Percentiles rank a stretch among this genome's conserved stretches.
These are phyloP conservation scores for Chrysopogon serrulatus DNA, from an alignment of 176 grass and related monocot genomes.

Conservation along the genomic window DNA sequence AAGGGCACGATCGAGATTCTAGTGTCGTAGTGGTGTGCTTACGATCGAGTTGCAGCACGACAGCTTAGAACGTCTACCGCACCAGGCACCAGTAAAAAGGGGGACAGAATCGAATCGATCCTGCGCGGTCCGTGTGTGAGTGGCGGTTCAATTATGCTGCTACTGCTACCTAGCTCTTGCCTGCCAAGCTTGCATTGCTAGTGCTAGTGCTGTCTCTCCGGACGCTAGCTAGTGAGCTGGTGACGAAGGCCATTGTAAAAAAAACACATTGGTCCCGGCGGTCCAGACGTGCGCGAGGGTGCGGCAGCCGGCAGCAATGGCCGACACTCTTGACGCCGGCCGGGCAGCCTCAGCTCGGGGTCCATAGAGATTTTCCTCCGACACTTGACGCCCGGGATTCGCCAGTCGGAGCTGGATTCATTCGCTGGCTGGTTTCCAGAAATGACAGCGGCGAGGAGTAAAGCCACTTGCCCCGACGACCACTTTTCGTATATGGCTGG, in stretches of 20 bases:
- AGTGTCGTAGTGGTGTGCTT: neutral
- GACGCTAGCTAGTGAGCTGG: neutral
- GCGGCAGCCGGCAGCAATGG: slow-evolving; percentile 20
- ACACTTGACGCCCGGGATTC: neutral
- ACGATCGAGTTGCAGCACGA: neutral
- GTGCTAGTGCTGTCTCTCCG: neutral
- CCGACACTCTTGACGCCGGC: slow-evolving; percentile 23
- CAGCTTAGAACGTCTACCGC: slow-evolving; percentile 11
- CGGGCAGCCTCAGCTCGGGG: neutral
- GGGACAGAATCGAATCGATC: neutral
- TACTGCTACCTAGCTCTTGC: neutral
- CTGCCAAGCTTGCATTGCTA: neutral
- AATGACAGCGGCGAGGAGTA: neutral
- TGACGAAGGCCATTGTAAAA: slow-evolving; percentile 22
- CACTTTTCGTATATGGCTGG: neutral
- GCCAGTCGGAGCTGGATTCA: neutral
- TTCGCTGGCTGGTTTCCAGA: neutral
- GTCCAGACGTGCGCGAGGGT: neutral
- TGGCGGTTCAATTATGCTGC: slow-evolving; percentile 44
- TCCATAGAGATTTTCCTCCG: slow-evolving; percentile 15
- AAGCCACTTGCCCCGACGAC: neutral
- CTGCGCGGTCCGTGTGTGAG: slow-evolving; percentile 14
- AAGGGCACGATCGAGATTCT: neutral
- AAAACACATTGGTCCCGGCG: neutral
- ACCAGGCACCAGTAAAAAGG: neutral